These are phyloP conservation scores for Kentomonas sorsogonicus DNA, from an alignment of 208 protist genomes.

Conservation along the genomic window DNA sequence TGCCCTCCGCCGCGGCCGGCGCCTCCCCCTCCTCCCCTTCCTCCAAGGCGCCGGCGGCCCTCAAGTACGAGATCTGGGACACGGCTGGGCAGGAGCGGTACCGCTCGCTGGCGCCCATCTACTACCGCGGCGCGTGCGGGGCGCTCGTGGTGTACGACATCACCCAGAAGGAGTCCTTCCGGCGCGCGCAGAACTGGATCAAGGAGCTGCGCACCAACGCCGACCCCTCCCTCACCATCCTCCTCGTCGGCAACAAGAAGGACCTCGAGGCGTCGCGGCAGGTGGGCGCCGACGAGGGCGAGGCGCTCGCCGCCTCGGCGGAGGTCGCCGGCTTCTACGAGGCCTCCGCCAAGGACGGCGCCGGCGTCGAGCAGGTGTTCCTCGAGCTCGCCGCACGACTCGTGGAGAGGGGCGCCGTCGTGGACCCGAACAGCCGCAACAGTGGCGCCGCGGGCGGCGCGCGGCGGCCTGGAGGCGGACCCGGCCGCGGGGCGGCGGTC, in stretches of 20 bases:
- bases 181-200: constrained; percentile 95
- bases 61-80: constrained; percentile 92
- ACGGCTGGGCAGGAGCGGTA: constrained; percentile 91
- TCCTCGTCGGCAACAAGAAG: constrained; percentile 95
- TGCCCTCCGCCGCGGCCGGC: constrained; percentile 27
- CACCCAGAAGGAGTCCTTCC: constrained; percentile 93
- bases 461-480: constrained; percentile 8
- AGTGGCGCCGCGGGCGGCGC: constrained; percentile 13
- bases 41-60: constrained; percentile 16
- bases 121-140: constrained; percentile 90
- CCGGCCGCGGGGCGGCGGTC: neutral
- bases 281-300: constrained; percentile 70
- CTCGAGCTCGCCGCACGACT: constrained; percentile 88
- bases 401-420: constrained; percentile 69
- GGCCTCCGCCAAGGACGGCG: constrained; percentile 83
- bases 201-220: constrained; percentile 92
- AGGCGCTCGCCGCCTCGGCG: constrained; percentile 58
- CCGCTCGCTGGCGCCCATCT: constrained; percentile 87
- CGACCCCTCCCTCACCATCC: constrained; percentile 86
- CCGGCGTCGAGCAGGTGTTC: constrained; percentile 83
- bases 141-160: constrained; percentile 97
- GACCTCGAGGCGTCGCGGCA: constrained; percentile 89
- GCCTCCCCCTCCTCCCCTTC: constrained; percentile 8
- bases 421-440: constrained; percentile 16
- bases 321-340: constrained; percentile 80